Evolutionary conservation across 176 grass and related monocot species (phyloP), one percentile per base, ranked within the genome.

Genomic region (Cenchrus purpureus): DNA sequence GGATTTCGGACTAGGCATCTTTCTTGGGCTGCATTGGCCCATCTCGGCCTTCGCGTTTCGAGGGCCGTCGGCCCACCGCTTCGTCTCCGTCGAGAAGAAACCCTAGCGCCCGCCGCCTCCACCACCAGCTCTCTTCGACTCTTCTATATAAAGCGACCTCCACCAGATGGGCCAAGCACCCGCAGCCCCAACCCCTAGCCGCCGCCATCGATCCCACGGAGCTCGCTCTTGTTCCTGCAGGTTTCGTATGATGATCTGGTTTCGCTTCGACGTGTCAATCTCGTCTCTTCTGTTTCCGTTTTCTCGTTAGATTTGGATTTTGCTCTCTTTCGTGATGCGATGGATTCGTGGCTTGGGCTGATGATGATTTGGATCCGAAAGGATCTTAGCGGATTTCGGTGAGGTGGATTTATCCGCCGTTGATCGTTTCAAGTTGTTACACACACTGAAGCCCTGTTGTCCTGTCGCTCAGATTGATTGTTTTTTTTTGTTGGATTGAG

Each of bases 311-410:
- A 10, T 20, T 1, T 4, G 25, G 14, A n/a, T 59, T 29, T 58
- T 50, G 37, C 37, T 40, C 37, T 1, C n/a, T 25, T 48, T 32
- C 12, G 56, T 11, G 12, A 10, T 11, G 20, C 12, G 22, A 49
- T 9, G 1, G 0, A 37, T 34, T 66, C 4, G 22, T 58, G 0
- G 34, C 37, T 40, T 53, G 53, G 76, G 80, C 84, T 90, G 25
- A n/a, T 87, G 89, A 90, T 90, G 88, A 87, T 86, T 83, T 62
- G 76, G 88, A 32, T 89, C 88, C 71, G 82, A 90, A 71, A 77
- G 83, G 88, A 82, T 86, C 83, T 90, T 86, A 82, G 88, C 83
- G 88, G 88, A 90, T 90, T 83, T 90, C 89, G 45, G 84, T 90
- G 84, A 87, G 88, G 88, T 68, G 83, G 77, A 81, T 32, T 68